Conservation (phyloP, 73 alveolate species). For the Tetrahymena malaccensis region DNA sequence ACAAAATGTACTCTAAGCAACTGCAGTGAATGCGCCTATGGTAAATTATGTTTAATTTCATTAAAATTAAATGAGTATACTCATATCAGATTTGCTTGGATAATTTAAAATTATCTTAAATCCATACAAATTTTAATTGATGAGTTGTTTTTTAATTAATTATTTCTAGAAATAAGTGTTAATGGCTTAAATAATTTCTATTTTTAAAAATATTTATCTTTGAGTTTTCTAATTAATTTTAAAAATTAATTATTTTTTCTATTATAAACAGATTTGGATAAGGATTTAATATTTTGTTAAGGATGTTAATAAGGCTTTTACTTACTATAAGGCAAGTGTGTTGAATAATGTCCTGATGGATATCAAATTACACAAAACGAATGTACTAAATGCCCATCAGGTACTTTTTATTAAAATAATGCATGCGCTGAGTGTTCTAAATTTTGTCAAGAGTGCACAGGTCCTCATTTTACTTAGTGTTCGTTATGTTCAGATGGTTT, state of each 20-base stretch:
- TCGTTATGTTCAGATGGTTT: background rate
- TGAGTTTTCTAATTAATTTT: too few relatives aligned
- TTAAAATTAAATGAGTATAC: too few relatives aligned
- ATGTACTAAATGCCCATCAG: background rate
- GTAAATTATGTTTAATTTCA: background rate
- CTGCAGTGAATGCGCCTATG: background rate
- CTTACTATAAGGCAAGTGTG: background rate
- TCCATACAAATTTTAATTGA: too few relatives aligned
- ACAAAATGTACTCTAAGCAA: background rate
- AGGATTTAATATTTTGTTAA: background rate
- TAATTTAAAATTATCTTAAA: too few relatives aligned
- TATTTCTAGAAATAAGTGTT: too few relatives aligned
- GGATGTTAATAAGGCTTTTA: background rate
- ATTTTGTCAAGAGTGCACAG: background rate
- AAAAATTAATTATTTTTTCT: too few relatives aligned
- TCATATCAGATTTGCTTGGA: background rate
- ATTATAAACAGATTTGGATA: background rate
- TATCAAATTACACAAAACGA: background rate
- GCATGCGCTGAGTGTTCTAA: background rate
- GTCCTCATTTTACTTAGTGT: background rate
- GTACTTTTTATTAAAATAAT: background rate
- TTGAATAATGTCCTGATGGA: background rate
- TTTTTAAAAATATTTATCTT: too few relatives aligned
- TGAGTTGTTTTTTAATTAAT: too few relatives aligned
- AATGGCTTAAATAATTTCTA: too few relatives aligned